Percentiles rank a stretch among this genome's conserved stretches.
phyloP scores from a whole-genome alignment of 2,329 filamentous ascomycete genomes.

The Penicillium sp. region DNA sequence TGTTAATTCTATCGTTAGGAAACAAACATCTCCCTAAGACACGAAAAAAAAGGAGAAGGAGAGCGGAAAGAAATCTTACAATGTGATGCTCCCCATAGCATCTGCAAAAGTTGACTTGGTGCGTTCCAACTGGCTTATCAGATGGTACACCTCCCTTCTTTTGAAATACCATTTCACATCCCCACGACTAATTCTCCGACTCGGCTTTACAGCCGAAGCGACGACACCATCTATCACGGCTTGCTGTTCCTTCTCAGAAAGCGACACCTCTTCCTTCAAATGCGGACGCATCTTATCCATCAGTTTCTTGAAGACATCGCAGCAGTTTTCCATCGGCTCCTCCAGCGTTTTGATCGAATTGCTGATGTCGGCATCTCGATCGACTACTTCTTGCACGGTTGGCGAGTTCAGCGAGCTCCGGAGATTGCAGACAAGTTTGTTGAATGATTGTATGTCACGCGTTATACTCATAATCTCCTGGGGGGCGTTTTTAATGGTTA shows the following conservation, averaged over 20 bases:
- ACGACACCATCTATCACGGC: neutral
- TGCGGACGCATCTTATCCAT: conserved; percentile 6
- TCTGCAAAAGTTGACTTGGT: neutral
- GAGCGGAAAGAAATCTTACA: neutral
- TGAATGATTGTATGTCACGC: conserved; percentile 3
- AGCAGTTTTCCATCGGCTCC: conserved; percentile 6
- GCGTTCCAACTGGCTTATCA: neutral
- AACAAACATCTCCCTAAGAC: neutral
- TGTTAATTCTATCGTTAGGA: neutral
- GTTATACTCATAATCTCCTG: conserved; percentile 4
- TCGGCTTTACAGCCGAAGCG: neutral
- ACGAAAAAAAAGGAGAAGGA: neutral
- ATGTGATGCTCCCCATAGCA: neutral
- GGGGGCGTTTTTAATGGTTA: conserved; percentile 7
- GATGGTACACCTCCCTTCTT: neutral
- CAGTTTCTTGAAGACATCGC: neutral
- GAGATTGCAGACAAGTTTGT: conserved; percentile 8
- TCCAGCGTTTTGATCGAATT: conserved; percentile 3
- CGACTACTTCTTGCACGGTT: neutral
- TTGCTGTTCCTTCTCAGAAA: neutral
- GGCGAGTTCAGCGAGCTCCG: neutral
- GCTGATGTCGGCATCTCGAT: conserved; percentile 3
- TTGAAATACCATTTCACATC: neutral
- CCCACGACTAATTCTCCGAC: neutral
- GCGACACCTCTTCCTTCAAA: neutral